A percentile compares a stretch with the other conserved stretches of the same genome.
These are phyloP conservation scores for Brassica napus DNA, from an alignment of 345 rosid genomes.

Conservation along the genomic window DNA sequence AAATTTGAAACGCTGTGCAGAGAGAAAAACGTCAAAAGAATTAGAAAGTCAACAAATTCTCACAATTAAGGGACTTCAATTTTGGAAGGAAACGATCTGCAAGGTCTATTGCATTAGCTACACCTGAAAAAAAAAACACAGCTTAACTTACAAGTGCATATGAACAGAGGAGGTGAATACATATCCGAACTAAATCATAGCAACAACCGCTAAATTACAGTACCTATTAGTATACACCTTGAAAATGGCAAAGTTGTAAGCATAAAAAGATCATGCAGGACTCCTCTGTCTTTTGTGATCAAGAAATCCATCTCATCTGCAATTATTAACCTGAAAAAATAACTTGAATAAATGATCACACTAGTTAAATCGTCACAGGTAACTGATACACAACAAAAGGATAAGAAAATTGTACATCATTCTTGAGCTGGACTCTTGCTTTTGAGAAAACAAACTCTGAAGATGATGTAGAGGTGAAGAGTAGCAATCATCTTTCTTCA, in stretches of 20 bases:
- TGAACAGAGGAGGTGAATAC: constrained; percentile 33
- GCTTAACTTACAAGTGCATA: not conserved
- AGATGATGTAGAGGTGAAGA: constrained; percentile 60
- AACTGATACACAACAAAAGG: not conserved
- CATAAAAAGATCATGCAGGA: constrained; percentile 89
- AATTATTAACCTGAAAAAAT: constrained; percentile 60
- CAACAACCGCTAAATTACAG: not conserved
- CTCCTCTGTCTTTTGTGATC: constrained; percentile 74
- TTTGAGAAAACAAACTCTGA: constrained; percentile 65
- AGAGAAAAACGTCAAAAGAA: not conserved
- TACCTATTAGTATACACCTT: constrained; percentile 82
- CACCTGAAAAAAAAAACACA: constrained; percentile 44
- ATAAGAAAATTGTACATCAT: constrained; percentile 62
- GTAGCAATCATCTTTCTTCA: constrained; percentile 37
- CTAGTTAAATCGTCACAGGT: not conserved
- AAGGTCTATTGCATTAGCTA: constrained; percentile 86
- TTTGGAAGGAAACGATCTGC: constrained; percentile 89
- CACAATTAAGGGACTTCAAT: constrained; percentile 70
- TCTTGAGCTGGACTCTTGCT: constrained; percentile 44
- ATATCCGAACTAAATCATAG: constrained; percentile 14
- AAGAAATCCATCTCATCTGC: constrained; percentile 91
- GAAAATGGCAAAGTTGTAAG: constrained; percentile 81
- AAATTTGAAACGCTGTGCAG: not conserved
- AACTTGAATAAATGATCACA: not conserved
- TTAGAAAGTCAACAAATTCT: constrained; percentile 13